phyloP scores from a whole-genome alignment of 2,329 filamentous ascomycete genomes.

The Zarea fungicola region DNA sequence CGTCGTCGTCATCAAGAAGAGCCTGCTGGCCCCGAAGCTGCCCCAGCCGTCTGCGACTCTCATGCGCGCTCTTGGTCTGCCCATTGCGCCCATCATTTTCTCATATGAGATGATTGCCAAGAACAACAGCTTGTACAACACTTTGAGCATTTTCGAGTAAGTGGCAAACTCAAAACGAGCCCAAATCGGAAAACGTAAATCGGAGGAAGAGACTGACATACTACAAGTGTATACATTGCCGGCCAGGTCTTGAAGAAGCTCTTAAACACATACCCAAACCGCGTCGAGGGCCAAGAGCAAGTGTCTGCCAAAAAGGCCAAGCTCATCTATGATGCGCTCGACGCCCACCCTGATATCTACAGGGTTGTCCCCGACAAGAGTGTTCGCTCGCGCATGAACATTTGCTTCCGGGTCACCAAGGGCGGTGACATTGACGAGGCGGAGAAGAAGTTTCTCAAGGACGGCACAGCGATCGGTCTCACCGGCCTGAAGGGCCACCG shows the following conservation, averaged over 20 bases:
- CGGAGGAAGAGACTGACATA: conserved; percentile 7
- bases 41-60: conserved; percentile 63
- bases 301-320: conserved; percentile 69
- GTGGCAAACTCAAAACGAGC: conserved; percentile 20
- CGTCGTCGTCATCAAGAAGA: conserved; percentile 78
- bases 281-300: conserved; percentile 71
- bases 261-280: conserved; percentile 58
- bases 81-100: conserved; percentile 72
- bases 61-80: conserved; percentile 68
- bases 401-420: conserved; percentile 75
- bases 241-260: conserved; percentile 82
- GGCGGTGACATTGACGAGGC: conserved; percentile 57
- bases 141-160: conserved; percentile 82
- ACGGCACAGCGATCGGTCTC: conserved; percentile 62
- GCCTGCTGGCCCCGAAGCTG: conserved; percentile 62
- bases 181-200: not conserved
- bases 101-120: conserved; percentile 81
- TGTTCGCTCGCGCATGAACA: conserved; percentile 85
- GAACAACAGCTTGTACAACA: conserved; percentile 96
- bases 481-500: conserved; percentile 85
- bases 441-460: conserved; percentile 76
- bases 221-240: conserved; percentile 72
- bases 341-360: conserved; percentile 69
- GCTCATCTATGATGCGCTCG: conserved; percentile 71
- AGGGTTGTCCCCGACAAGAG: conserved; percentile 68